phyloP scores from a whole-genome alignment of 2,329 filamentous ascomycete genomes.

The Fusarium sacchari region DNA sequence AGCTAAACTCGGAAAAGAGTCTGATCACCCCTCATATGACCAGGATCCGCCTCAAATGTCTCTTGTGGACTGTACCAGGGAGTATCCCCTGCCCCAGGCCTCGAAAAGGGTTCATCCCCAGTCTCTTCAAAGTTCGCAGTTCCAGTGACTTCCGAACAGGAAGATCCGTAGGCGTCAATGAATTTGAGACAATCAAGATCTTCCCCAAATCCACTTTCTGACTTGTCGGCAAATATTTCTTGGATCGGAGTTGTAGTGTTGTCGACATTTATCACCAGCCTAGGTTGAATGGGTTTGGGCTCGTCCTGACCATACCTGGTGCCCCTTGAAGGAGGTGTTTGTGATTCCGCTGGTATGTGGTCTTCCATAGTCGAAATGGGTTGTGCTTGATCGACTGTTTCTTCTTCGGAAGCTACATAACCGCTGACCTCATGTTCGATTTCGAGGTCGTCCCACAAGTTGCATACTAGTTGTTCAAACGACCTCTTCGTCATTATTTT shows the following conservation, averaged over 20 bases:
- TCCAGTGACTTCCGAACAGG: accelerated
- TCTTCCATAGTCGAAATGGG: too few relatives aligned
- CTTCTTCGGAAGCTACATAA: not conserved
- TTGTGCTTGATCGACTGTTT: not conserved
- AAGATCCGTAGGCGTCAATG: not conserved
- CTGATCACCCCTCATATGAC: not conserved
- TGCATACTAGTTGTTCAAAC: not conserved
- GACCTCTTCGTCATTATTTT: accelerated
- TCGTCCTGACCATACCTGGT: not conserved
- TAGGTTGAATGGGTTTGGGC: not conserved
- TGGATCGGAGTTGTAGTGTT: not conserved
- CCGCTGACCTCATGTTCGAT: not conserved
- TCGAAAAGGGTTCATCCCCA: not conserved
- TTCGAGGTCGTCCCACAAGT: accelerated
- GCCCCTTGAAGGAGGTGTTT: too few relatives aligned
- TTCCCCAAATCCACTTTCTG: not conserved
- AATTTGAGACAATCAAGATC: accelerated
- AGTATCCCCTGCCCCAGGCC: not conserved
- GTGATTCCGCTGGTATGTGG: not conserved
- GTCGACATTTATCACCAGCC: not conserved
- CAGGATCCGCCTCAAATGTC: accelerated
- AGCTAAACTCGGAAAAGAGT: not conserved
- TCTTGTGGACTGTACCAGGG: not conserved
- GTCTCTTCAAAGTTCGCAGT: accelerated
- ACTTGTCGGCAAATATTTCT: too few relatives aligned